Conservation (phyloP, 495 filamentous ascomycete species). For the Terfezia boudieri region DNA sequence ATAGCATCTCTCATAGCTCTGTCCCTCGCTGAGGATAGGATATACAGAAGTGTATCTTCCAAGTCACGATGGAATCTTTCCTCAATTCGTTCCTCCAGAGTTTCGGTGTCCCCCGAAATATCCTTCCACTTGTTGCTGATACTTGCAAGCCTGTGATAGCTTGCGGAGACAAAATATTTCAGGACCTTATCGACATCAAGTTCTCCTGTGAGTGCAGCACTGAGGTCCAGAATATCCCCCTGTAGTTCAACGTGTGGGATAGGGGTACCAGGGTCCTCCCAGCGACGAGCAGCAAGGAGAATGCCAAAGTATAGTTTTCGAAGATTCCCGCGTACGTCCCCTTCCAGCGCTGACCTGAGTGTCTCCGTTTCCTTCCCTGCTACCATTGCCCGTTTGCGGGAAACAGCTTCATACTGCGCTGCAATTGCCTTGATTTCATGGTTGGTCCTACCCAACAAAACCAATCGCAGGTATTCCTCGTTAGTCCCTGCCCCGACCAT, state of each 20-base stretch:
- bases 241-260: not conserved
- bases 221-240: not conserved
- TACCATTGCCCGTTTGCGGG: too few relatives aligned
- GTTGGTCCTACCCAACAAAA: not conserved
- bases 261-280: not conserved
- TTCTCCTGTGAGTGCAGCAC: not conserved
- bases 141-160: not conserved
- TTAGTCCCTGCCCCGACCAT: not conserved
- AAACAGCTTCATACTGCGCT: not conserved
- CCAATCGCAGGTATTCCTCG: not conserved
- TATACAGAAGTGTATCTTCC: too few relatives aligned
- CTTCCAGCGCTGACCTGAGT: not conserved
- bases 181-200: not conserved
- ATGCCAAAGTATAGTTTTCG: not conserved
- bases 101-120: not conserved
- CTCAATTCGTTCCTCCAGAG: too few relatives aligned
- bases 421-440: not conserved
- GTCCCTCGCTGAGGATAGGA: too few relatives aligned
- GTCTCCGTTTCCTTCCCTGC: not conserved
- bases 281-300: not conserved
- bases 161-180: not conserved
- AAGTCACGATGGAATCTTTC: too few relatives aligned
- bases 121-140: not conserved
- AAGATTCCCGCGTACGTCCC: not conserved
- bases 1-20: too few relatives aligned